Percentiles rank a stretch among this genome's conserved stretches.
phyloP scores from a whole-genome alignment of 163 green algal genomes.

The Trebouxiophyceae sp. region DNA sequence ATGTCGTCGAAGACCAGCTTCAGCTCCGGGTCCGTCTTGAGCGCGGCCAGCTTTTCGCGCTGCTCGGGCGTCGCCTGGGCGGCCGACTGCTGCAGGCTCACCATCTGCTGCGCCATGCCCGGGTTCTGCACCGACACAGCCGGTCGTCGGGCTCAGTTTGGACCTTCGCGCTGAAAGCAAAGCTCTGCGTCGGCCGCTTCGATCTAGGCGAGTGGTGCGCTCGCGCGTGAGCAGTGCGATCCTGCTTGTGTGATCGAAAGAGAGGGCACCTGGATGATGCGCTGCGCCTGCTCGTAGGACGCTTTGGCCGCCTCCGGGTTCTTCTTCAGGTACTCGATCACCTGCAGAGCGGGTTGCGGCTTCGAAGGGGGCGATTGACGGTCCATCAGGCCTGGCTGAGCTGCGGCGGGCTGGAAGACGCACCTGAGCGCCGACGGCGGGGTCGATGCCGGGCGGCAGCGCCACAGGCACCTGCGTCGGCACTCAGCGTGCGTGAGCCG shows the following conservation, averaged over 20 bases:
- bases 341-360: too few relatives aligned
- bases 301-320: conserved; percentile 45
- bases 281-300: conserved; percentile 24
- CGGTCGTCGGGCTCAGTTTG: too few relatives aligned
- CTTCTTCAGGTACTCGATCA: conserved; percentile 42
- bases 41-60: conserved; percentile 20
- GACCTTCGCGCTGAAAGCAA: too few relatives aligned
- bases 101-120: conserved; percentile 19
- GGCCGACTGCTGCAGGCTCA: not conserved
- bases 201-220: too few relatives aligned
- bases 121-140: conserved; percentile 6
- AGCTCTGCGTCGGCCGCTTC: too few relatives aligned
- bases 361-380: too few relatives aligned
- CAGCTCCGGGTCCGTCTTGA: conserved; percentile 78
- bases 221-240: too few relatives aligned
- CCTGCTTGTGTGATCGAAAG: too few relatives aligned
- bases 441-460: conserved; percentile 36
- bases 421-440: conserved; percentile 12
- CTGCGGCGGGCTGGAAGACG: too few relatives aligned
- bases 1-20: conserved; percentile 76
- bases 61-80: conserved; percentile 4
- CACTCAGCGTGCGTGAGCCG: too few relatives aligned
- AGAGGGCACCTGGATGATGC: conserved; percentile 20
- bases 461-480: conserved; percentile 28
- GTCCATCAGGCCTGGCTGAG: too few relatives aligned